Evolutionary conservation across 1,284 basidiomycete genomes (phyloP).

Genomic region (Malassezia brasiliensis): DNA sequence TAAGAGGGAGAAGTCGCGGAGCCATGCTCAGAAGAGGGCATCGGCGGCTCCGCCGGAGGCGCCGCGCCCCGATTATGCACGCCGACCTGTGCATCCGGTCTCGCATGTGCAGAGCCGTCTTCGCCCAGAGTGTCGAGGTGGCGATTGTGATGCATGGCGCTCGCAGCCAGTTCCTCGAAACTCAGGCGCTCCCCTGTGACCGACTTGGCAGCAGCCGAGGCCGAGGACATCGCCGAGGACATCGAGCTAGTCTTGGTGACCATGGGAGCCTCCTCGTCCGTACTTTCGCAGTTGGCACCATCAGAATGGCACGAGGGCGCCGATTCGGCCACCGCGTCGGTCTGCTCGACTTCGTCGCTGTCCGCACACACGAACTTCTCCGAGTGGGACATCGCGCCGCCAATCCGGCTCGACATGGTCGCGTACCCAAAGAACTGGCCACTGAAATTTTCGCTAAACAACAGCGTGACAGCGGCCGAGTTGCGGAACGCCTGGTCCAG

Average conservation of each 20-base stretch:
- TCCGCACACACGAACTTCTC: not conserved
- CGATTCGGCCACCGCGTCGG: no score
- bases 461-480: slow-evolving; percentile 70
- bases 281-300: no score
- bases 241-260: no score
- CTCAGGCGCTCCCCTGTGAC: not conserved
- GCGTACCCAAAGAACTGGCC: slow-evolving; percentile 52
- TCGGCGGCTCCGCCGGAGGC: no score
- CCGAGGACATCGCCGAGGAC: not conserved
- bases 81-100: no score
- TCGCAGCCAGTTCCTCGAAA: slow-evolving; percentile 49
- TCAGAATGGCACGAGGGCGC: no score
- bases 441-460: slow-evolving; percentile 85
- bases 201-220: not conserved
- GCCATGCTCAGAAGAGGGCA: no score
- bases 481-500: slow-evolving; percentile 79
- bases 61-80: no score
- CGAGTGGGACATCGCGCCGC: not conserved
- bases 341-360: no score
- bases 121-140: slow-evolving; percentile 23
- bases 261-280: no score
- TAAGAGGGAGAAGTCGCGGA: no score
- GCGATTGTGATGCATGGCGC: slow-evolving; percentile 38
- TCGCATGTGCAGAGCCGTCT: not conserved
- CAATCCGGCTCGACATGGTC: slow-evolving; percentile 40